These are phyloP conservation scores for Akebia trifoliata DNA, from an alignment of 164 flowering plant species.

Conservation along the genomic window DNA sequence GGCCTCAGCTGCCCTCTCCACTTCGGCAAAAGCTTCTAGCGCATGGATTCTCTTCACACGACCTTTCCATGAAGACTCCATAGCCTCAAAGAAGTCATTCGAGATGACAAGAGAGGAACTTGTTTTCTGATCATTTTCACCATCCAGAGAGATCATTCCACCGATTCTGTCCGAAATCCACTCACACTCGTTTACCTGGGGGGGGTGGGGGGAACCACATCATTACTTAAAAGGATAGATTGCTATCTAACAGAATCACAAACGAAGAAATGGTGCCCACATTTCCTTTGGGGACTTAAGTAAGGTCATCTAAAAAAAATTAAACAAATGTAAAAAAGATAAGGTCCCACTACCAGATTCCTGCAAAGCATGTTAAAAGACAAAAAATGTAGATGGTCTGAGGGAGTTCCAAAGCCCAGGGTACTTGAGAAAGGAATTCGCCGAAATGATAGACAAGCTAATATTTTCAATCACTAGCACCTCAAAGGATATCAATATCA, in stretches of 20 bases:
- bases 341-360: neutral
- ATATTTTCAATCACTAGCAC: no score
- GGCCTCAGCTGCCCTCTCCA: slow-evolving; percentile 68
- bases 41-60: slow-evolving; percentile 83
- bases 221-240: neutral
- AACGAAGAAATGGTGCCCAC: neutral
- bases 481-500: no score
- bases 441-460: no score
- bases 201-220: neutral
- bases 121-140: slow-evolving; percentile 60
- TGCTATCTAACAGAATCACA: neutral
- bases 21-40: slow-evolving; percentile 58
- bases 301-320: neutral
- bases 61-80: slow-evolving; percentile 92
- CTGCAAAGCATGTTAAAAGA: no score
- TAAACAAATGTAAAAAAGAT: neutral
- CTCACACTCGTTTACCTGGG: slow-evolving; percentile 68
- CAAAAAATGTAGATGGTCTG: no score
- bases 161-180: slow-evolving; percentile 52
- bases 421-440: no score
- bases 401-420: neutral
- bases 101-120: slow-evolving; percentile 54
- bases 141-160: slow-evolving; percentile 63
- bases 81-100: slow-evolving; percentile 76
- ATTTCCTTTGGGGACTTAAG: neutral